phyloP scores from a whole-genome alignment of 306 rosid genomes.

The Begonia peltatifolia region DNA sequence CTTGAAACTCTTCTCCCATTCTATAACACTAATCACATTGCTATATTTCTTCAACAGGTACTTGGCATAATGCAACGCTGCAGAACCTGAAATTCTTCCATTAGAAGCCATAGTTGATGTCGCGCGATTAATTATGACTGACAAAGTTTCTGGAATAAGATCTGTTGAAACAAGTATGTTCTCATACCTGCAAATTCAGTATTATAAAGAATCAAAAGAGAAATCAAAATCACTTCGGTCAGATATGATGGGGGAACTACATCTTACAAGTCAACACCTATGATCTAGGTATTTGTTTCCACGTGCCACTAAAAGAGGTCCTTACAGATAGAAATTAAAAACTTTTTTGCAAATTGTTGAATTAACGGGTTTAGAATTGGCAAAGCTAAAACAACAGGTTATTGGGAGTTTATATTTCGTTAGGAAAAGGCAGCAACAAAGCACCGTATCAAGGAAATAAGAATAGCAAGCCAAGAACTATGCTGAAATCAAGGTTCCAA shows the following conservation, averaged over 20 bases:
- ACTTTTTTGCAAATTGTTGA: too few relatives aligned
- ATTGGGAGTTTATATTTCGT: too few relatives aligned
- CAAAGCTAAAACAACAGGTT: too few relatives aligned
- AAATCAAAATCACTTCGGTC: background rate
- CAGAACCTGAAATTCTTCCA: slow-evolving; percentile 72
- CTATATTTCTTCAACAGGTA: slow-evolving; percentile 59
- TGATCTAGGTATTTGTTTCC: too few relatives aligned
- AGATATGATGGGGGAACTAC: background rate
- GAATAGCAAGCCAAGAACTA: too few relatives aligned
- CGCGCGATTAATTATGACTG: slow-evolving; percentile 50
- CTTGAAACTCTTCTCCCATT: slow-evolving; percentile 81
- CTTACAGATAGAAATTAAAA: too few relatives aligned
- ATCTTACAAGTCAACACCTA: too few relatives aligned
- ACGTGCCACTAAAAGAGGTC: too few relatives aligned
- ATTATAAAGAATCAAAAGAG: slow-evolving; percentile 7
- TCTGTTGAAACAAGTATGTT: slow-evolving; percentile 66
- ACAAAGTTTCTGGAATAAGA: slow-evolving; percentile 65
- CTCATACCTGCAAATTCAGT: slow-evolving; percentile 72
- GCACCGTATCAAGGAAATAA: too few relatives aligned
- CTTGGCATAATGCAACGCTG: slow-evolving; percentile 43
- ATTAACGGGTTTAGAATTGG: too few relatives aligned
- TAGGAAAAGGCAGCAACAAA: too few relatives aligned
- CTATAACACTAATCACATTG: slow-evolving; percentile 54
- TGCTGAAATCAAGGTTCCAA: too few relatives aligned
- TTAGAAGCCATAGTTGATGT: slow-evolving; percentile 50